A percentile compares a stretch with the other conserved stretches of the same genome.
Evolutionary conservation across 176 grass and related monocot species (phyloP).

Genomic region (Triticum urartu): DNA sequence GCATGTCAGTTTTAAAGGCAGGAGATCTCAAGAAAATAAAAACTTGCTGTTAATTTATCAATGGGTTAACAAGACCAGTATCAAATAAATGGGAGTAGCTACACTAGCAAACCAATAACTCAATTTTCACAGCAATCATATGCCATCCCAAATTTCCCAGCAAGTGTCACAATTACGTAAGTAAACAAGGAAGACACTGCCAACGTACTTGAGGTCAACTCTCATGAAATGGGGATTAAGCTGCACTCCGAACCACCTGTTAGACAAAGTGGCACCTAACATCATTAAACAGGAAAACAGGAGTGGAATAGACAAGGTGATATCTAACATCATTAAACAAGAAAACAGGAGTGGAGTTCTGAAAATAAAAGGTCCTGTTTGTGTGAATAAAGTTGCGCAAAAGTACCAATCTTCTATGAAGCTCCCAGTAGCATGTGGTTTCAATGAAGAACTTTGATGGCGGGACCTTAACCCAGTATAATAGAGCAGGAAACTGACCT

Average conservation of each 20-base stretch:
- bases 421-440: conserved; percentile 66
- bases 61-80: neutral
- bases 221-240: conserved; percentile 97
- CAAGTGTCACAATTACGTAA: neutral
- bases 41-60: neutral
- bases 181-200: conserved; percentile 18
- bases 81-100: neutral
- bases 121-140: neutral
- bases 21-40: neutral
- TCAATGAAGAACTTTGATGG: conserved; percentile 77
- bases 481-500: conserved; percentile 72
- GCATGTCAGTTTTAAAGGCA: neutral
- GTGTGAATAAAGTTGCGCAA: conserved; percentile 5
- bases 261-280: conserved; percentile 23
- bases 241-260: conserved; percentile 97
- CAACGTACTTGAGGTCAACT: conserved; percentile 96
- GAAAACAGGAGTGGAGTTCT: neutral
- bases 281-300: neutral
- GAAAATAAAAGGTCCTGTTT: neutral
- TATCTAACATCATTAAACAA: neutral
- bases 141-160: neutral
- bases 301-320: neutral
- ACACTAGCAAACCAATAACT: neutral
- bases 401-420: conserved; percentile 94
- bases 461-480: conserved; percentile 53